Conservation (phyloP, 2,329 filamentous ascomycete genomes). For the Diaporthe citrichinensis region DNA sequence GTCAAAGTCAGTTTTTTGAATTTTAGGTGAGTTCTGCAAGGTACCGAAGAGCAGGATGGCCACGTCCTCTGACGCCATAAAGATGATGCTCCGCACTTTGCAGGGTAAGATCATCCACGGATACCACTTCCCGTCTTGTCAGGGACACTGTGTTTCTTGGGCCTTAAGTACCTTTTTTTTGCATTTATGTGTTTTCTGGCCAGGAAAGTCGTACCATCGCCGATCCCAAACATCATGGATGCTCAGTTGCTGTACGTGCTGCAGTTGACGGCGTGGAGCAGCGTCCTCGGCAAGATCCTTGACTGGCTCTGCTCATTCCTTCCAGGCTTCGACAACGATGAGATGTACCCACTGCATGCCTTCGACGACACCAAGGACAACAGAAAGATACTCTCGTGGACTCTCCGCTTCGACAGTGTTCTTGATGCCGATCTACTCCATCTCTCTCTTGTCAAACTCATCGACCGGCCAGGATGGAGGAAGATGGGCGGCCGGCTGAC, state of each 20-base stretch:
- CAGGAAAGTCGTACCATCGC: not conserved
- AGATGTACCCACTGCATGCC: slow-evolving; percentile 11
- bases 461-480: slow-evolving; percentile 18
- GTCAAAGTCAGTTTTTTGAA: not conserved
- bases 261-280: slow-evolving; percentile 25
- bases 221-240: slow-evolving; percentile 2
- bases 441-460: slow-evolving; percentile 19
- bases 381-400: slow-evolving; percentile 19
- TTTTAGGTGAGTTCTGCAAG: not conserved
- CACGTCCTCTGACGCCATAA: slow-evolving; percentile 22
- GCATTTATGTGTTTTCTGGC: not conserved
- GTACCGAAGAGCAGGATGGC: not conserved
- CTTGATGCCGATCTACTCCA: slow-evolving; percentile 17
- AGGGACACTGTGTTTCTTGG: not conserved
- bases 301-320: slow-evolving; percentile 23
- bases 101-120: slow-evolving; percentile 12
- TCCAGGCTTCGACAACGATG: slow-evolving; percentile 17
- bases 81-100: slow-evolving; percentile 29
- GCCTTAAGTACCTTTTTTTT: not conserved
- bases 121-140: not conserved
- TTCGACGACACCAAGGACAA: slow-evolving; percentile 13
- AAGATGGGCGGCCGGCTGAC: slow-evolving; percentile 15
- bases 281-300: slow-evolving; percentile 15
- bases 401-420: slow-evolving; percentile 15
- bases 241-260: slow-evolving; percentile 16